Evolutionary conservation across 129 eudicot species (phyloP).

Genomic region (Saussurea involucrata): DNA sequence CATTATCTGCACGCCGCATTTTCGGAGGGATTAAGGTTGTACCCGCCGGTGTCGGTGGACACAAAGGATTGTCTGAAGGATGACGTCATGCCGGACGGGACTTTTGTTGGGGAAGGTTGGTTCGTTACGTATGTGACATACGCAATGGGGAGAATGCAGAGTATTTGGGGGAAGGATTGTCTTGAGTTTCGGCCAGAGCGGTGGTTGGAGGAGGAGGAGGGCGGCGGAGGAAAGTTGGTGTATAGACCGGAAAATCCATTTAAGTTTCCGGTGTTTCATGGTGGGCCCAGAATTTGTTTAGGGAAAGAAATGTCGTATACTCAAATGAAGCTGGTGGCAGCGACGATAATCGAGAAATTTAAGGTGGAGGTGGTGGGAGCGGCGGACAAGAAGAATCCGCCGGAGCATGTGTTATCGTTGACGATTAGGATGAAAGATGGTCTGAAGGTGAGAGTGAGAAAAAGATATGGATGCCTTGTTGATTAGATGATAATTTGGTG

Average conservation of each 20-base stretch:
- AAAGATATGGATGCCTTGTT: conserved; percentile 5
- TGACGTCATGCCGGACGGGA: conserved; percentile 74
- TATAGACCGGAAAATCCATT: conserved; percentile 48
- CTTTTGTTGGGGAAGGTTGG: conserved; percentile 50
- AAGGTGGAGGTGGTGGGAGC: conserved; percentile 22
- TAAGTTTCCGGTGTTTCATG: conserved; percentile 68
- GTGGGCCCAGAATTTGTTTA: conserved; percentile 71
- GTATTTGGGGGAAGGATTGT: conserved; percentile 74
- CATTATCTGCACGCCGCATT: conserved; percentile 75
- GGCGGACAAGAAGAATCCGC: conserved; percentile 37
- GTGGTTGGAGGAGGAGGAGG: conserved; percentile 55
- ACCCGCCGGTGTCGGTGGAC: conserved; percentile 82
- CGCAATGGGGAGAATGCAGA: conserved; percentile 85
- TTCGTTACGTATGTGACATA: conserved; percentile 53
- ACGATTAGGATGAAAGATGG: conserved; percentile 83
- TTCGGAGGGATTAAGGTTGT: conserved; percentile 64
- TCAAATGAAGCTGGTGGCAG: conserved; percentile 85
- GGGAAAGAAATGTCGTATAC: conserved; percentile 88
- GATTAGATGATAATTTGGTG: background rate
- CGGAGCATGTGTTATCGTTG: conserved; percentile 57
- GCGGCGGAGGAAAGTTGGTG: conserved; percentile 21
- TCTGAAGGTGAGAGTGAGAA: conserved; percentile 33
- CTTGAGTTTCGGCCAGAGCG: conserved; percentile 70
- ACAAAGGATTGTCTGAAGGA: conserved; percentile 45
- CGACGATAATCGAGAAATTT: conserved; percentile 55